phyloP scores from a whole-genome alignment of 2,329 filamentous ascomycete species.

The Trichoderma afroharzianum region DNA sequence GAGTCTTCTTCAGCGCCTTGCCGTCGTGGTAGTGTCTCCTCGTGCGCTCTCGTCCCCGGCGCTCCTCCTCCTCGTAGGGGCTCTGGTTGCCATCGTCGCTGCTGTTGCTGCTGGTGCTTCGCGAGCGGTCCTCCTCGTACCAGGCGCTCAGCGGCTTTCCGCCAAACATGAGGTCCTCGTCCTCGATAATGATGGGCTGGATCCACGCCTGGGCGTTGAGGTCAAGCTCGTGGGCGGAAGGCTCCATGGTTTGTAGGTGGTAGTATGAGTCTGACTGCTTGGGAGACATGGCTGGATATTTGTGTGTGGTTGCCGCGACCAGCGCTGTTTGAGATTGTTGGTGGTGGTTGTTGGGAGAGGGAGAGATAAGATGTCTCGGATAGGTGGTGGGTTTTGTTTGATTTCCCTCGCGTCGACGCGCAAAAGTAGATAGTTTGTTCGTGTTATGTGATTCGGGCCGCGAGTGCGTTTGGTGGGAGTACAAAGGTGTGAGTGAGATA shows the following conservation, averaged over 20 bases:
- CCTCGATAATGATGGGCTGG: conserved; percentile 56
- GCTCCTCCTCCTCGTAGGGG: conserved; percentile 32
- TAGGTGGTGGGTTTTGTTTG: neutral
- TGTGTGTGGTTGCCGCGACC: neutral
- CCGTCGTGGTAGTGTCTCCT: conserved; percentile 28
- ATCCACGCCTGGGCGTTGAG: conserved; percentile 43
- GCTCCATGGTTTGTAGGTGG: conserved; percentile 31
- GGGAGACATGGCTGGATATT: conserved; percentile 1
- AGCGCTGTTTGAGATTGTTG: neutral
- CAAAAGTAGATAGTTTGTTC: neutral
- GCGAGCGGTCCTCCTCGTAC: conserved; percentile 50
- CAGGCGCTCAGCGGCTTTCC: conserved; percentile 57
- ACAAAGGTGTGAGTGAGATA: neutral
- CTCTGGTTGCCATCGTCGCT: conserved; percentile 35
- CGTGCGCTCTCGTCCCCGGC: conserved; percentile 38
- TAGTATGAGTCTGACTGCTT: conserved; percentile 18
- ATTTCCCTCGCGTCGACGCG: neutral
- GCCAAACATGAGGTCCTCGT: conserved; percentile 59
- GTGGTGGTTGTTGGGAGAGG: neutral
- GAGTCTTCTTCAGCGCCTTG: conserved; percentile 25
- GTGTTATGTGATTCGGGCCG: neutral
- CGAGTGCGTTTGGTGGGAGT: neutral
- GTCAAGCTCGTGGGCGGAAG: conserved; percentile 34
- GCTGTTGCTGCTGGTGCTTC: conserved; percentile 33
- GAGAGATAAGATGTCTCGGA: neutral